Evolutionary conservation across 2,329 filamentous ascomycete genomes (phyloP), one percentile per base, ranked within the genome.

Genomic region (Talaromyces albobiverticillius): DNA sequence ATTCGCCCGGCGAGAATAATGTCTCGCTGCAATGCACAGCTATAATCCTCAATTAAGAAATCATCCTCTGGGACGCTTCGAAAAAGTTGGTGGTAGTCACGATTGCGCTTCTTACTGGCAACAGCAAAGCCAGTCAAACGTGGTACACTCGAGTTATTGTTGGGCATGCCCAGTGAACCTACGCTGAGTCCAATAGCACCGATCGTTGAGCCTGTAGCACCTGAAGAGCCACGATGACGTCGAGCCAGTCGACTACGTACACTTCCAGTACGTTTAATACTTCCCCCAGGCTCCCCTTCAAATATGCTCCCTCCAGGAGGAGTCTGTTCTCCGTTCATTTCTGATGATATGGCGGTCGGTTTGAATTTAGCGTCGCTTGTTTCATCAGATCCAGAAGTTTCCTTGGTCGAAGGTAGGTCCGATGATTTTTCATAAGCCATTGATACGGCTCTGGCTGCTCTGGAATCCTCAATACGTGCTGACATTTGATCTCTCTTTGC

Each of bases 1-100:
- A 99, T 81, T 38, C 94, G 84, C 5, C 94, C 94, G 62, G 96
- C 94, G 6, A 95, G 85, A 32, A 99, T 82, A 57, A 99, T 99
- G 67, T 99, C 95, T 61, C 92, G 85, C 71, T 99, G 94, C 56
- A 99, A 72, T 3, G 94, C 94, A 69, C 94, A 96, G 70, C 94
- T 96, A 71, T 97, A 99, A 70, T 99, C 94, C 68, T 99, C 94
- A 60, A 99, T 97, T 23, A 99, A 80, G 67, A 96, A 96, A 71
- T 99, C 94, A 65, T 99, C 94, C 61, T 97, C 93, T 1, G 95
- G 94, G 0, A 99, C 94, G 68, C 92, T 97, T 72, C 94, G 89
- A 78, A 99, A 99, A 2, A 96, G 76, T 56, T 82, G 83, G 70
- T 99, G 94, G 64, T 97, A 99, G 67, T 97, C 94, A 46, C 90